Base-by-base conservation (phyloP, 2,329 filamentous ascomycete genomes). In the Akanthomyces dipterigenus region DNA sequence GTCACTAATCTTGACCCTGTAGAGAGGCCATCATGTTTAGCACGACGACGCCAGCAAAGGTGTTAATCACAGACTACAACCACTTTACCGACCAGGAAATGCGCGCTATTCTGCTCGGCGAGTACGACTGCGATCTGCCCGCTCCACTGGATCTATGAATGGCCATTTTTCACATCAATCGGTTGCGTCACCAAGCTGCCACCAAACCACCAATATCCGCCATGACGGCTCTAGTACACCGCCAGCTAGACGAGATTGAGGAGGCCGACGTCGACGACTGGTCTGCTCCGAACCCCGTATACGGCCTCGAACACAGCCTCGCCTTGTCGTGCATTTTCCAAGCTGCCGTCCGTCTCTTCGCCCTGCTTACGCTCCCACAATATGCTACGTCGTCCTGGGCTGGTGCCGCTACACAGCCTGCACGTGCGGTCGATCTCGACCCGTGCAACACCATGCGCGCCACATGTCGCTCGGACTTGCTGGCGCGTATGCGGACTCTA, bases 11-110 rank as follows among this genome's bases (percentile, higher is more conserved):
- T 5, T 1, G 11, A 38, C 12, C 31, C 11, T 9, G 36, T 38
- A 55, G 51, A 26, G 51, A 55, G 6, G 51, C 38, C 36, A 55
- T 55, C 51, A 55, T 43, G 36, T 55, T 42, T 28, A 55, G 38
- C 36, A 55, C 51, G 5, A 55, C 51, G 0, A 55, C 51, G 16
- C 51, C 51, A 5, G 51, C 51, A 14, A 8, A 8, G 5, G 43
- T 43, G 51, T 38, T 43, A 14, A 55, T 55, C 16, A 26, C 51
- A n/a, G 38, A 42, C 36, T 55, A 55, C 51, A 43, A 55, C 36
- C 8, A 36, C 36, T 55, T 55, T 20, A 26, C 22, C 38, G 36
- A 55, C 9, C 22, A 40, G 4, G 51, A 55, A 7, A 55, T 55
- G 51, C 51, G 51, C 16, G 18, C 4, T 3, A 55, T 55, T 3